phyloP scores from a whole-genome alignment of 371 early-diverging fungal species.

The Parasitella parasitica region DNA sequence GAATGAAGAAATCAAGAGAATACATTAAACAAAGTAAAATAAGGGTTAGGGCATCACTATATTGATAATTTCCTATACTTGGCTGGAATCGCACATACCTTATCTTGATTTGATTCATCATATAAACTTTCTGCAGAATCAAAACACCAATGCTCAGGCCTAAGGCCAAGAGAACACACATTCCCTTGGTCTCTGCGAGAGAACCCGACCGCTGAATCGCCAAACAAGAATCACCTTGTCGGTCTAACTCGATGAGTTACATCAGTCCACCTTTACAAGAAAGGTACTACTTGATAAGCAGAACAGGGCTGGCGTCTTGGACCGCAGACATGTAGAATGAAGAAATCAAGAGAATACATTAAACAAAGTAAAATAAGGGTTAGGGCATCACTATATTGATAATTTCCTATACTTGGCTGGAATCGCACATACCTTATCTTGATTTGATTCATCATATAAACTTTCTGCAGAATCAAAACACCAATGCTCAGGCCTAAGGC shows the following conservation, averaged over 20 bases:
- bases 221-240: slow-evolving; percentile 13
- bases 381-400: neutral
- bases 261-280: slow-evolving; percentile 13
- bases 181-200: slow-evolving; percentile 12
- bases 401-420: neutral
- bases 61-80: neutral
- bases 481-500: slow-evolving; percentile 12
- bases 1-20: neutral
- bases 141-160: slow-evolving; percentile 11
- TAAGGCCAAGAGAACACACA: slow-evolving; percentile 12
- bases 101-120: neutral
- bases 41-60: neutral
- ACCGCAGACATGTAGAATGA: neutral
- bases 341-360: neutral
- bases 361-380: neutral
- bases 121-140: slow-evolving; percentile 3
- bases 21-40: neutral
- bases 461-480: slow-evolving; percentile 7
- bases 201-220: slow-evolving; percentile 14
- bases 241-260: slow-evolving; percentile 9
- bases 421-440: neutral
- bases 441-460: neutral
- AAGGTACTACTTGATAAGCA: slow-evolving; percentile 10
- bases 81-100: neutral
- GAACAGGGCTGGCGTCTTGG: too few relatives aligned